A percentile compares a stretch with the other conserved stretches of the same genome.
phyloP scores from a whole-genome alignment of 169 alveolate species.

The Plasmodium falciparum region DNA sequence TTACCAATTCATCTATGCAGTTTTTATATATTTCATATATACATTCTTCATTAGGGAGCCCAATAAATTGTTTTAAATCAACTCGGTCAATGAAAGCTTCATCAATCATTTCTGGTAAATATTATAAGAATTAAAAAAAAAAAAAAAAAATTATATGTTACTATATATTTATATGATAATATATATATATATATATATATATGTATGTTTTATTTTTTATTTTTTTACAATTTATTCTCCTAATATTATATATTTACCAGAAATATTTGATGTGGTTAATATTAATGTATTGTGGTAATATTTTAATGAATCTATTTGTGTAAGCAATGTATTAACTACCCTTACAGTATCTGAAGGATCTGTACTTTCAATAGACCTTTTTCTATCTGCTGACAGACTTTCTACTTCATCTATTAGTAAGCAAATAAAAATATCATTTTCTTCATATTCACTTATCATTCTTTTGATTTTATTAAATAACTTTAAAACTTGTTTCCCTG shows the following conservation, averaged over 20 bases:
- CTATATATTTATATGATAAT: background rate
- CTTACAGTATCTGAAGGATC: conserved; percentile 88
- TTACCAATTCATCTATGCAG: conserved; percentile 82
- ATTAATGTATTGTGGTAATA: conserved; percentile 82
- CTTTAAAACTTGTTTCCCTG: conserved; percentile 87
- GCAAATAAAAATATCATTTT: conserved; percentile 77
- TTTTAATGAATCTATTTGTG: conserved; percentile 85
- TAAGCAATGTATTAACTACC: conserved; percentile 87
- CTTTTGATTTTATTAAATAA: conserved; percentile 79
- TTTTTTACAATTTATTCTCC: background rate
- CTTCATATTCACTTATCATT: conserved; percentile 79
- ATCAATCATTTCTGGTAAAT: conserved; percentile 80
- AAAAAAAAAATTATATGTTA: background rate
- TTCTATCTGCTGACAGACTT: conserved; percentile 84
- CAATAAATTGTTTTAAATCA: conserved; percentile 84
- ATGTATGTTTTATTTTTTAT: background rate
- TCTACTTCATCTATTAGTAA: conserved; percentile 88
- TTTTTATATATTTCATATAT: conserved; percentile 83
- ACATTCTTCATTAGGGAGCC: conserved; percentile 81
- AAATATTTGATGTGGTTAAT: conserved; percentile 86
- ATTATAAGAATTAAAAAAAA: background rate
- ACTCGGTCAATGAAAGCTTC: conserved; percentile 88
- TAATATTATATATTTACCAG: conserved; percentile 66
- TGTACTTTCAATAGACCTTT: conserved; percentile 81
- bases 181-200: background rate